A percentile compares a stretch with the other conserved stretches of the same genome.
Evolutionary conservation across 148 eudicot species (phyloP).

Genomic region (Fagopyrum esculentum): DNA sequence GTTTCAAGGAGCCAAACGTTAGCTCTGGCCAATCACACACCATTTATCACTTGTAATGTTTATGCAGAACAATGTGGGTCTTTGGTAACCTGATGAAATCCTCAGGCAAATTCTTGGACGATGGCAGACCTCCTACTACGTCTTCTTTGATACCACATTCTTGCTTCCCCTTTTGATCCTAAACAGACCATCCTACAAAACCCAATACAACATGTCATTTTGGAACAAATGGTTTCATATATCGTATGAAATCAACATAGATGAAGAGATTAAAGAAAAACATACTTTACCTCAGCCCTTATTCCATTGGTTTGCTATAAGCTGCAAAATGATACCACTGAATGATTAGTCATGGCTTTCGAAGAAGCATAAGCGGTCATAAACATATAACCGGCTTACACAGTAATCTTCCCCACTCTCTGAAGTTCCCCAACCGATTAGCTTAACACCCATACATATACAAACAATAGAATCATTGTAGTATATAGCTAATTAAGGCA

Average conservation of each 20-base stretch:
- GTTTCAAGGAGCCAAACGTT: not conserved
- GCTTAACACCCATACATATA: constrained; percentile 36
- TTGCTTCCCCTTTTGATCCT: constrained; percentile 85
- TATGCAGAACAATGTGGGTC: constrained; percentile 17
- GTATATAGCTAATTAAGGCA: not conserved
- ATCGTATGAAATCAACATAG: not conserved
- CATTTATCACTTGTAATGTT: constrained; percentile 2
- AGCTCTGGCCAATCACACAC: not conserved
- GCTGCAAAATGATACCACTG: constrained; percentile 34
- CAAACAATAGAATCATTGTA: not conserved
- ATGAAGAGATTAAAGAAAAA: constrained; percentile 17
- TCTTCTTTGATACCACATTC: constrained; percentile 85
- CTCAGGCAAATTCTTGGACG: constrained; percentile 47
- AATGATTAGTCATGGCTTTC: constrained; percentile 12
- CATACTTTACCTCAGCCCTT: constrained; percentile 94
- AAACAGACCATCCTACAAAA: constrained; percentile 86
- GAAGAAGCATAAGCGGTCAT: not conserved
- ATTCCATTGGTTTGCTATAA: constrained; percentile 93
- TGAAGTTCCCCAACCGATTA: constrained; percentile 92
- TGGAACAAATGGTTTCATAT: too few relatives aligned
- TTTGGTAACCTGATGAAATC: constrained; percentile 6
- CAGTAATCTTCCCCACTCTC: constrained; percentile 87
- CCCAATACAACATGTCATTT: not conserved
- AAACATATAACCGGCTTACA: constrained; percentile 28
- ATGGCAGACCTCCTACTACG: constrained; percentile 73